Evolutionary conservation across 2,329 filamentous ascomycete species (phyloP), one percentile per base, ranked within the genome.

Genomic region (Elsinoe necatrix): DNA sequence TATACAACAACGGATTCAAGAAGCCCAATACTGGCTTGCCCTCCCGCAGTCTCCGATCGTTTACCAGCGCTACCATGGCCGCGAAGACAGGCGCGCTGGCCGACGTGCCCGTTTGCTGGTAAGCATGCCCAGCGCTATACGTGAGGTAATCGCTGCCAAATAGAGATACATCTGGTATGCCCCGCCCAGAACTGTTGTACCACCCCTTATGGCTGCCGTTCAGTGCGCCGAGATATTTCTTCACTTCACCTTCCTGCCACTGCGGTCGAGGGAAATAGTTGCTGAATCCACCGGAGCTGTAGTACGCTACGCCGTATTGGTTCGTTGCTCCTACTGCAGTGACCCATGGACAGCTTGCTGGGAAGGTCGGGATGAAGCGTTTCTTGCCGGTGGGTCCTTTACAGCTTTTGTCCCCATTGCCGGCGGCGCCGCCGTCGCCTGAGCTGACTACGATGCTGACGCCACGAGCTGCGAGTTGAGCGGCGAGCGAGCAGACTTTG

Each of bases 391-490:
- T 18, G 59, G 37, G 18, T 45, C 55, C 3, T 14, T 34, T 12
- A 57, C 60, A 37, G 31, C 57, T 3, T 29, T 54, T 21, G 60
- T 59, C 35, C 52, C 56, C 18, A 59, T 75, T 75, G 11, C 71
- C 70, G n/a, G 78, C 78, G 12, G 81, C 75, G 23, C 82, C 81
- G 16, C 70, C 69, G 61, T 88, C 83, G 2, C 85, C 85, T 9
- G 77, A 79, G 18, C 80, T 76, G 60, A 81, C 80, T 23, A 86
- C 68, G 9, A 85, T 73, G 1, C 79, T 80, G 3, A 83, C 77
- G 14, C 84, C 84, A 39, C 83, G 80, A 0, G 80, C 77, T 11
- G 81, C 83, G 45, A 86, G 78, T 61, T 84, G 77, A 54, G 78
- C 80, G 63, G 85, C 82, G 63, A 82, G 70, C 61, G 79, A 77